Evolutionary conservation across 179 eudicot genomes (phyloP).

Genomic region (Heliamphora ciliata): DNA sequence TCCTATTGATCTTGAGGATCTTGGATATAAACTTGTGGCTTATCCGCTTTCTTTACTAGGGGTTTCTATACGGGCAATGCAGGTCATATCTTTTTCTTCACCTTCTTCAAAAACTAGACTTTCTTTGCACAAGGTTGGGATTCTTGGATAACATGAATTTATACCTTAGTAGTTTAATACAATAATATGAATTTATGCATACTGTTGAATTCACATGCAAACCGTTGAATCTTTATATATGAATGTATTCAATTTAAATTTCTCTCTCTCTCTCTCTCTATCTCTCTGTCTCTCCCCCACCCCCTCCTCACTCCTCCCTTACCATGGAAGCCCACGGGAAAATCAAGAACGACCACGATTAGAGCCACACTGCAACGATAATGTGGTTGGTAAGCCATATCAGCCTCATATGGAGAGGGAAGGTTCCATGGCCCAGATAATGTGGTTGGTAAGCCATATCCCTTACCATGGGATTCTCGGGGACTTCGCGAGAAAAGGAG

Average conservation of each 20-base stretch:
- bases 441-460: too few relatives aligned
- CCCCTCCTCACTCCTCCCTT: too few relatives aligned
- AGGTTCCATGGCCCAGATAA: too few relatives aligned
- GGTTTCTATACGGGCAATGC: constrained; percentile 87
- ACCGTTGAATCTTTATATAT: background rate
- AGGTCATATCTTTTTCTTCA: constrained; percentile 38
- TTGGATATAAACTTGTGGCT: constrained; percentile 80
- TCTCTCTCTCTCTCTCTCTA: background rate
- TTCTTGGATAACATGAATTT: background rate
- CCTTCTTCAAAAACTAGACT: background rate
- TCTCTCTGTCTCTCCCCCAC: too few relatives aligned
- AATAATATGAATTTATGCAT: background rate
- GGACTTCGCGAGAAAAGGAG: too few relatives aligned
- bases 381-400: too few relatives aligned
- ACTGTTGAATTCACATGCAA: background rate
- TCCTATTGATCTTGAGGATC: constrained; percentile 80
- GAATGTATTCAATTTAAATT: background rate
- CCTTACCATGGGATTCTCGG: too few relatives aligned
- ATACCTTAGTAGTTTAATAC: background rate
- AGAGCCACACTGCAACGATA: too few relatives aligned
- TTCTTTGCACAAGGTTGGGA: background rate
- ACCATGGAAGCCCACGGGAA: too few relatives aligned
- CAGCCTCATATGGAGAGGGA: too few relatives aligned
- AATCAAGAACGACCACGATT: too few relatives aligned
- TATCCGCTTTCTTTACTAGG: constrained; percentile 92